Evolutionary conservation across 1,284 basidiomycete species (phyloP), one percentile per base, ranked within the genome.

Genomic region (Trametes hirsuta): DNA sequence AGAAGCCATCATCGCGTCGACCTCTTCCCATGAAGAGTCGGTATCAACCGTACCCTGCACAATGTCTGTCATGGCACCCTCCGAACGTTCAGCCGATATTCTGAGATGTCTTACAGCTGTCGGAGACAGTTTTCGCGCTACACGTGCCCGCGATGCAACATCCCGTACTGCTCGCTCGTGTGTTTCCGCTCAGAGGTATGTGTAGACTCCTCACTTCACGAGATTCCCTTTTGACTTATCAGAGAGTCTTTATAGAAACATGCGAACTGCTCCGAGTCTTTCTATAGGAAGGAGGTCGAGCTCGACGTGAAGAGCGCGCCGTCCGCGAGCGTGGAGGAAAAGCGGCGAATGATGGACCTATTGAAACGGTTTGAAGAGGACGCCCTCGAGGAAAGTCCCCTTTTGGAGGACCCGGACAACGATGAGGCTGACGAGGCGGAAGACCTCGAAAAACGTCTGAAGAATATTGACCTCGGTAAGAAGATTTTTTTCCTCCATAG

Each of bases 121-220:
- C 80, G 79, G 41, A 81, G 87, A 68, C 89, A 92, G 69, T 81
- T 91, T 66, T 83, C 88, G 9, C 86, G 85, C 68, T 94, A 94
- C 72, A 88, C 85, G 0, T 94, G 92, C 65, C 88, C 93, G 30
- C 78, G 78, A 18, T 94, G 93, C 76, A 94, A 94, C 69, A 75
- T 90, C 14, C 82, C 83, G 0, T 94, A 94, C 67, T 94, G 92
- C 74, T 90, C 90, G 15, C 72, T 94, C 41, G 77, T 78, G 12
- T 94, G 92, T 72, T 94, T 91, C 74, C 85, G 87, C 37, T 87
- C 88, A 34, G 79, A 85, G 75, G 89, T 87, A 71, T 58, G 81
- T 72, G 40, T 49, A 21, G 35, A 41, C 5, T 21, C 25, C 10
- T 37, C 52, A 22, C 36, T 46, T 21, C 11, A 4, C 18, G 5